These are phyloP conservation scores for Pistacia integerrima DNA, from an alignment of 345 rosid genomes.

Conservation along the genomic window DNA sequence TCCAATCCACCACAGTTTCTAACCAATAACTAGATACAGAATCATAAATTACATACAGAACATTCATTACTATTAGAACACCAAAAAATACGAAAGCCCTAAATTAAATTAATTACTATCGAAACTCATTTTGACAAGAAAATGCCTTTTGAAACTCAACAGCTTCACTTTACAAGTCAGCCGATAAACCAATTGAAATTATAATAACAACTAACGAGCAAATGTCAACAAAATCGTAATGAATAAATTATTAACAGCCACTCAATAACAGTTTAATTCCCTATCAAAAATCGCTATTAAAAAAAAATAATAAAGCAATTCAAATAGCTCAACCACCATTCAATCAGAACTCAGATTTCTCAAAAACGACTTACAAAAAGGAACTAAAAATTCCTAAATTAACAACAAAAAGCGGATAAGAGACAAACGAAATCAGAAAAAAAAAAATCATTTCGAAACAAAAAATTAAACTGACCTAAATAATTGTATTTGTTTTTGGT, in stretches of 20 bases:
- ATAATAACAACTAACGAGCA: background rate
- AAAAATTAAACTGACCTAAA: constrained; percentile 22
- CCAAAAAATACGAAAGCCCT: background rate
- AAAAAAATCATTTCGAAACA: too few relatives aligned
- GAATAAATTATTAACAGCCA: background rate
- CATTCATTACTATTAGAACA: background rate
- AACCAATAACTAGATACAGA: background rate
- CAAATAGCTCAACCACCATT: background rate
- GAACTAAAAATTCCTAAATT: background rate
- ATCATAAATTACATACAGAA: background rate
- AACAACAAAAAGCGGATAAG: background rate
- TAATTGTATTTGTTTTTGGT: background rate
- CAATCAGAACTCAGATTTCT: background rate
- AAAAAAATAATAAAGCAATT: background rate
- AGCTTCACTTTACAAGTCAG: background rate
- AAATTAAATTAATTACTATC: background rate
- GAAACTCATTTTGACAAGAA: too few relatives aligned
- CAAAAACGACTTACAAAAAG: background rate
- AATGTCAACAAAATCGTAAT: background rate
- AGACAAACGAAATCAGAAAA: background rate
- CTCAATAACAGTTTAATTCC: background rate
- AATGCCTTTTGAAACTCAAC: background rate
- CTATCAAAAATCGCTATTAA: too few relatives aligned
- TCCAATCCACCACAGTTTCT: background rate
- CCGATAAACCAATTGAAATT: background rate